Conservation (phyloP, 345 rosid genomes). For the Lumnitzera littorea region DNA sequence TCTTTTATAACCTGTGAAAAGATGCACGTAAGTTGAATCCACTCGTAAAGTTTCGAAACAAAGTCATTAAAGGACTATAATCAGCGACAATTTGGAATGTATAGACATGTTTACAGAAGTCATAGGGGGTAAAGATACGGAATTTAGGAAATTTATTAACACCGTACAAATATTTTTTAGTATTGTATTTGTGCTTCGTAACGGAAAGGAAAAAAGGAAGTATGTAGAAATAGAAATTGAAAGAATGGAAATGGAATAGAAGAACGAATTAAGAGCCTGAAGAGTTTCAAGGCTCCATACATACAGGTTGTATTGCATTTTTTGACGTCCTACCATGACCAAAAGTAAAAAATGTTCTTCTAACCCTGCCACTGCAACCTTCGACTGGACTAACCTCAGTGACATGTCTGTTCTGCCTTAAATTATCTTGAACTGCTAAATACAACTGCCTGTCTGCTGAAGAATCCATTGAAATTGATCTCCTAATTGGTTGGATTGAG, state of each 20-base stretch:
- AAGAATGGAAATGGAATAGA: background rate
- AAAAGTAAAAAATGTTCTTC: conserved; percentile 66
- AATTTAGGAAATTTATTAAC: too few relatives aligned
- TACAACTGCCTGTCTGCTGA: conserved; percentile 53
- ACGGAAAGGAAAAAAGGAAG: too few relatives aligned
- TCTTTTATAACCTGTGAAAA: too few relatives aligned
- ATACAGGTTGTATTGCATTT: conserved; percentile 57
- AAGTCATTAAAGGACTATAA: too few relatives aligned
- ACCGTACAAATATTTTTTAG: too few relatives aligned
- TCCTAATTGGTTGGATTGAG: conserved; percentile 59
- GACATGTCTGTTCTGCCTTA: conserved; percentile 31
- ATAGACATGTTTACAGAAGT: too few relatives aligned
- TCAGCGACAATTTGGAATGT: too few relatives aligned
- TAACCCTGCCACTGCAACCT: conserved; percentile 32
- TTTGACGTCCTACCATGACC: conserved; percentile 60
- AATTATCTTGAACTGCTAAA: conserved; percentile 54
- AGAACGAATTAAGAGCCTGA: background rate
- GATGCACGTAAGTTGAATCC: too few relatives aligned
- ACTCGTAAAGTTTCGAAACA: too few relatives aligned
- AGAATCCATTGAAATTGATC: conserved; percentile 91
- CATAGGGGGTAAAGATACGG: too few relatives aligned
- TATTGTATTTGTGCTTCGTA: too few relatives aligned
- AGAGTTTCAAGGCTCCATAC: conserved; percentile 35
- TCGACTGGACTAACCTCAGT: conserved; percentile 24
- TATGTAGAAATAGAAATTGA: conserved; percentile 1